These are phyloP conservation scores for Chaetomium globosum DNA, from an alignment of 2,329 filamentous ascomycete genomes.

Conservation along the genomic window DNA sequence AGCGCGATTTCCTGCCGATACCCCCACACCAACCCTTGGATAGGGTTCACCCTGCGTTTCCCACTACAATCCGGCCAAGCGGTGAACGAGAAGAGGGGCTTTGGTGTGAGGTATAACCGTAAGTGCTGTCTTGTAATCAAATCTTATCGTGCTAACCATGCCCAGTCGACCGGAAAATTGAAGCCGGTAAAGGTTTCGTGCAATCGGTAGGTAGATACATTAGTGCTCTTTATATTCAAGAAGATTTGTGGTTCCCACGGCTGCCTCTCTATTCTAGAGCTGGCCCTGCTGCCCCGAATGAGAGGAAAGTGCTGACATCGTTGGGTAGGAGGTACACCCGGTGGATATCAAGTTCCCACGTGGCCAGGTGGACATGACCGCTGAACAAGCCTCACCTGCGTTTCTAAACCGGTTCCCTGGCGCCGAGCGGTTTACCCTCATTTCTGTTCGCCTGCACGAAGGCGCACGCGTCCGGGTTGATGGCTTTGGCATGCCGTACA, in stretches of 20 bases:
- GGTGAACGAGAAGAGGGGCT: neutral
- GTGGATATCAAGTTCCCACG: neutral
- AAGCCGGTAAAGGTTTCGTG: too few relatives aligned
- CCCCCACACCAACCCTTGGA: neutral
- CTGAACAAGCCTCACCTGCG: neutral
- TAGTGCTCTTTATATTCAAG: neutral
- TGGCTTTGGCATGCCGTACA: constrained; percentile 2
- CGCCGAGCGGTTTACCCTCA: neutral
- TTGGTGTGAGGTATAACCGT: neutral
- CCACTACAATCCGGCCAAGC: neutral
- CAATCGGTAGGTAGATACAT: neutral
- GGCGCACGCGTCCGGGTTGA: neutral
- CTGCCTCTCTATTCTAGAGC: too few relatives aligned
- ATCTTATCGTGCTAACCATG: neutral
- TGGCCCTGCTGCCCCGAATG: neutral
- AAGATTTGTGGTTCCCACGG: neutral
- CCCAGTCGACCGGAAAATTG: neutral
- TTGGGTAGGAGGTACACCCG: neutral
- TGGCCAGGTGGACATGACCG: neutral
- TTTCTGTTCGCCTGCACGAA: neutral
- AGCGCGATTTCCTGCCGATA: neutral
- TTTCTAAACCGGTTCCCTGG: neutral
- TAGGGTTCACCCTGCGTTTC: neutral
- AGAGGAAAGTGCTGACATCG: neutral
- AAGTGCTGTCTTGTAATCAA: neutral